Evolutionary conservation across 2,329 filamentous ascomycete species (phyloP).

Genomic region (Fusarium transvaalense): DNA sequence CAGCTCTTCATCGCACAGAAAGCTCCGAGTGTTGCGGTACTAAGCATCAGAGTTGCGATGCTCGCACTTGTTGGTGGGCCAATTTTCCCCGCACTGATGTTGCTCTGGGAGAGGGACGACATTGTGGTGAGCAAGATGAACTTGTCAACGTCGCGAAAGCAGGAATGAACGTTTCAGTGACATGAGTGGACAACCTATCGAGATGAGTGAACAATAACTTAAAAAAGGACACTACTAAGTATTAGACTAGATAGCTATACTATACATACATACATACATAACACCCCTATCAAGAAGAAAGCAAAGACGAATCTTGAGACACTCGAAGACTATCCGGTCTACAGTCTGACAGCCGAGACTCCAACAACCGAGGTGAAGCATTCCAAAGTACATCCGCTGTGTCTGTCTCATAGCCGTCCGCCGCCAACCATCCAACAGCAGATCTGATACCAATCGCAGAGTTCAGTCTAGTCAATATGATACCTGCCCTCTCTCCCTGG

Average conservation of each 20-base stretch:
- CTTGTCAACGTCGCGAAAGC: conserved; percentile 2
- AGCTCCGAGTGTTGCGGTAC: background rate
- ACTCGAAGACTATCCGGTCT: background rate
- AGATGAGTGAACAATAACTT: background rate
- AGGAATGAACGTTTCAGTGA: background rate
- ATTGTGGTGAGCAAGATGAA: conserved; percentile 10
- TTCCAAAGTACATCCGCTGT: background rate
- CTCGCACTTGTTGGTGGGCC: conserved; percentile 33
- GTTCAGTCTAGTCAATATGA: conserved; percentile 48
- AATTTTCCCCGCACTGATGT: conserved; percentile 34
- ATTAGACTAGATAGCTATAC: background rate
- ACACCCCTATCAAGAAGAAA: conserved; percentile 19
- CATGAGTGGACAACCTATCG: background rate
- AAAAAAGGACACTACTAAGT: background rate
- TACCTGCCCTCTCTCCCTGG: conserved; percentile 41
- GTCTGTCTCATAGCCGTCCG: background rate
- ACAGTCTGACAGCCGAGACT: background rate
- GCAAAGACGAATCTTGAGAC: background rate
- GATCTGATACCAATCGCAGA: conserved; percentile 49
- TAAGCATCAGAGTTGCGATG: background rate
- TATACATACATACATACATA: background rate
- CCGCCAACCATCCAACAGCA: conserved; percentile 35
- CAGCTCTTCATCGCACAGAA: conserved; percentile 11
- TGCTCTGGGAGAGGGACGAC: conserved; percentile 33
- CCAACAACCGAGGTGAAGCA: background rate